Conservation (phyloP, 345 rosid species). For the Rhodamnia rubescens region DNA sequence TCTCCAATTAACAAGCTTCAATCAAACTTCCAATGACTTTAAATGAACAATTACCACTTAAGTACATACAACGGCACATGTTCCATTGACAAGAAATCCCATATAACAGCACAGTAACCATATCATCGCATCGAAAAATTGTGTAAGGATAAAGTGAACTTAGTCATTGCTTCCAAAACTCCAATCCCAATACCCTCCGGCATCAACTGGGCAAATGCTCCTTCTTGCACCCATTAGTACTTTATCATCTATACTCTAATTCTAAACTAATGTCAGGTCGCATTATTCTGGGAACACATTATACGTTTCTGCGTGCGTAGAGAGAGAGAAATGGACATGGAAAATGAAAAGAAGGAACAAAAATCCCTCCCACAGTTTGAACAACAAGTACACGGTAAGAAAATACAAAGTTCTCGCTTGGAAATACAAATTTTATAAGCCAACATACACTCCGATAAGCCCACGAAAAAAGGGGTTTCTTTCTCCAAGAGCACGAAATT, state of each 20-base stretch:
- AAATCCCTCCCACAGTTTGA: not conserved
- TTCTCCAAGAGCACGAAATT: accelerated
- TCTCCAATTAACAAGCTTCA: not conserved
- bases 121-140: not conserved
- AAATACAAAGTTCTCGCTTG: not conserved
- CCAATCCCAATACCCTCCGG: not conserved
- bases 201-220: not conserved
- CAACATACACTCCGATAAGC: not conserved
- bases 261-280: not conserved
- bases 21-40: not conserved
- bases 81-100: not conserved
- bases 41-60: not conserved
- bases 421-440: not conserved
- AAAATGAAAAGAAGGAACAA: not conserved
- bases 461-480: not conserved
- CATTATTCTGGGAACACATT: not conserved
- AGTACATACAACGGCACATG: not conserved
- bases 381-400: not conserved
- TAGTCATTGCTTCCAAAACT: not conserved
- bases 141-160: not conserved
- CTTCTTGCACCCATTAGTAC: not conserved
- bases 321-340: not conserved
- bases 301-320: not conserved
- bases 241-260: not conserved
- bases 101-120: not conserved